Base-by-base conservation (phyloP, 768 basidiomycete genomes). In the Boletus tomentosulus region DNA sequence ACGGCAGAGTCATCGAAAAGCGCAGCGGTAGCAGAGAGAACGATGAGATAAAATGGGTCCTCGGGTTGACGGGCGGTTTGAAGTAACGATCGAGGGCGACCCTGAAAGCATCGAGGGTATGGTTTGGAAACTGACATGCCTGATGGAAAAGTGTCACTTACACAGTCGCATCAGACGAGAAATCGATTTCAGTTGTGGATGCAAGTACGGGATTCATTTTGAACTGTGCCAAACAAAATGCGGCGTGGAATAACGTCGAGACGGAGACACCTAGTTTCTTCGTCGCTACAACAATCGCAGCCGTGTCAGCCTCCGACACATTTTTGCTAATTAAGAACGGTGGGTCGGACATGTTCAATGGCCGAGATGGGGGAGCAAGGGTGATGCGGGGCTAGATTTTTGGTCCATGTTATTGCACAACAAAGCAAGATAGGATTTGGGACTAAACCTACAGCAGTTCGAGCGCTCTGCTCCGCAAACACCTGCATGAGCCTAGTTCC, bases 241-340 rank as follows among this genome's bases (percentile, higher is more conserved):
- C 64, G 10, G 65, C 66, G 1, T 64, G 52, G 37, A 68, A 58
- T 19, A 68, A 31, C 8, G 51, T 15, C 4, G 64, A 49, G 22
- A 61, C 24, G 0, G 64, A 46, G 22, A 60, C 35, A 0, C 64
- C 57, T 6, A 54, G 12, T 30, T 46, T 41, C 15, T 56, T 63
- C 10, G 59, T 19, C 41, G 48, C 45, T 12, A 52, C 50, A 24
- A 56, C 25, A 2, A 66, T 46, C 19, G 55, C 56, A 8, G 53
- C 46, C 0, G 59, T 61, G 37, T 61, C 54, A 4, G 39, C 28
- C 33, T 54, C 52, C 0, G 62, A 58, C 4, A 43, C 0, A 3
- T 27, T 31, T 3, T 38, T 25, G 10, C 46, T 30, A 24, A 55
- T 49, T 6, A 33, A 39, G 24, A 62, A 46, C 3, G 41, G 50